Base-by-base conservation (phyloP, 2,329 filamentous ascomycete species). In the Cercospora sp. region DNA sequence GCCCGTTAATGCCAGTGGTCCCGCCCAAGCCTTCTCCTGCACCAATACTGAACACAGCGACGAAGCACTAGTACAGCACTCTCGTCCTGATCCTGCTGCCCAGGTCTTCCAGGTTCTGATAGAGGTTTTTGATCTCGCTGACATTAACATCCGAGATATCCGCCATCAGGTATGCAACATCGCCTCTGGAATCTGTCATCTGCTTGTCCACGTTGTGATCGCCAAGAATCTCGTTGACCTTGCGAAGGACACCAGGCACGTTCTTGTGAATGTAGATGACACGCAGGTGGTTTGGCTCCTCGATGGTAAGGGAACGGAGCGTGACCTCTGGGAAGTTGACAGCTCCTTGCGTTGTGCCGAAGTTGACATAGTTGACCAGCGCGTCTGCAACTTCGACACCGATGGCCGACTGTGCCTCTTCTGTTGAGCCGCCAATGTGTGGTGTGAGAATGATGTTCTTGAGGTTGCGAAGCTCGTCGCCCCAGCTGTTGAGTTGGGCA, bases 181-280 rank as follows among this genome's bases (percentile, higher is more conserved):
- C 94, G 74, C 93, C 94, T 83, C 90, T 91, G 81, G 91, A 96
- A 80, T 98, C 95, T 61, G 92, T 95, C 84, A 96, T 98, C 82
- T 99, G 95, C 86, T 98, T 98, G 83, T 97, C 94, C 74, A 99
- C 94, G 80, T 99, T 99, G 84, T 99, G 94, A 76, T 96, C 90
- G 53, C 91, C 92, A 59, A 99, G 86, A 70, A 98, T 93, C 77
- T 95, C 92, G 84, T 99, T 99, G 73, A 99, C 95, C 83, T 90
- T 92, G 77, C 93, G 88, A 80, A 99, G 85, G 70, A 99, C 95
- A 85, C 95, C 95, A 59, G 95, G 95, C 23, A 98, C 89, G 82
- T 99, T 99, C 81, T 91, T 91, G 83, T 99, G 95, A 74, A 99
- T 96, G 81, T 94, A 99, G 76, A 98, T 94, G 72, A 98, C 91